A percentile compares a stretch with the other conserved stretches of the same genome.
Conservation (phyloP, 2,329 filamentous ascomycete species). For the Emmonsiellopsis sp. region DNA sequence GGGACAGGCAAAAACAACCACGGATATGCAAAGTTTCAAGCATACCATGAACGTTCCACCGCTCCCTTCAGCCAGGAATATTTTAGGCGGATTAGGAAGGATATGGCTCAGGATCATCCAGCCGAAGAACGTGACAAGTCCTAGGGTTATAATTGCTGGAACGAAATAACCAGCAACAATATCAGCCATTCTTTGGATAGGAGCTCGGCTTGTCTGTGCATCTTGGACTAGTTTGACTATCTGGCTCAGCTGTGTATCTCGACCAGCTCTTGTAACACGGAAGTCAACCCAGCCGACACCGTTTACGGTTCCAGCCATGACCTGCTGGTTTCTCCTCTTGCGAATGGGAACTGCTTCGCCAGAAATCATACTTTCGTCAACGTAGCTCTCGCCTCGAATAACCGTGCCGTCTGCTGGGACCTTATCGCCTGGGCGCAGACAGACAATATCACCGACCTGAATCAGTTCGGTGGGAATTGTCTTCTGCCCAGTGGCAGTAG, state of each 20-base stretch:
- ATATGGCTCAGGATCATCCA: slow-evolving; percentile 96
- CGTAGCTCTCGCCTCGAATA: slow-evolving; percentile 80
- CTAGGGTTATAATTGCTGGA: slow-evolving; percentile 75
- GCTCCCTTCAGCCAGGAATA: slow-evolving; percentile 70
- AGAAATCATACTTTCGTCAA: slow-evolving; percentile 98
- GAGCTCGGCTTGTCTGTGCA: slow-evolving; percentile 86
- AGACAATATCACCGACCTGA: slow-evolving; percentile 85
- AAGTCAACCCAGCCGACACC: slow-evolving; percentile 87
- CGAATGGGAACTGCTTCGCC: slow-evolving; percentile 93
- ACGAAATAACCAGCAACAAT: slow-evolving; percentile 89
- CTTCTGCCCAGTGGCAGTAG: slow-evolving; percentile 56
- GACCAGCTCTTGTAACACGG: slow-evolving; percentile 80
- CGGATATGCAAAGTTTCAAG: slow-evolving; percentile 92
- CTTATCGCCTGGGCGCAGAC: slow-evolving; percentile 90
- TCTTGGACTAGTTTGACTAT: slow-evolving; percentile 98
- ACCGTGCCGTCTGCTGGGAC: slow-evolving; percentile 87
- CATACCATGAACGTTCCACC: slow-evolving; percentile 95
- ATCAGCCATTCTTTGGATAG: slow-evolving; percentile 89
- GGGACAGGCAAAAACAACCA: slow-evolving; percentile 96
- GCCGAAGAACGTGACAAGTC: slow-evolving; percentile 70
- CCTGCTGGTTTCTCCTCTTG: slow-evolving; percentile 66
- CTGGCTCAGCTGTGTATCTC: slow-evolving; percentile 93
- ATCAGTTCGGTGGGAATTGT: slow-evolving; percentile 89
- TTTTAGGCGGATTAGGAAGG: slow-evolving; percentile 70
- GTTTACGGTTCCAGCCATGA: slow-evolving; percentile 95